Conservation (phyloP, 129 eudicot species). For the Centella asiatica region DNA sequence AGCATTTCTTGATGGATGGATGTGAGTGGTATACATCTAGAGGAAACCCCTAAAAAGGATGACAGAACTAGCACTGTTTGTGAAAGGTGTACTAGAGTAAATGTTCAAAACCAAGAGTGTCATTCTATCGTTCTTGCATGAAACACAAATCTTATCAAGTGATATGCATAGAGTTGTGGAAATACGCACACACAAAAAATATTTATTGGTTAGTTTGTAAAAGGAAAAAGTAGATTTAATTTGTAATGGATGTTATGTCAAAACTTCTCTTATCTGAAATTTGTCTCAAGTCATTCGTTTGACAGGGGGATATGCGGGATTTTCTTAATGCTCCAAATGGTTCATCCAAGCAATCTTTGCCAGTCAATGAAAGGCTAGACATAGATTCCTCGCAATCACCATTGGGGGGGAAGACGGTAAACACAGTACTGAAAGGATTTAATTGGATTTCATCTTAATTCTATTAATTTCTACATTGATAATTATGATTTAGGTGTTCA, state of each 20-base stretch:
- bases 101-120: too few relatives aligned
- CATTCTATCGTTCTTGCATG: background rate
- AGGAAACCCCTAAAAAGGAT: too few relatives aligned
- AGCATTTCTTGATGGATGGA: too few relatives aligned
- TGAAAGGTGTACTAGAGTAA: too few relatives aligned
- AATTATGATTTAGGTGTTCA: slow-evolving; percentile 11
- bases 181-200: too few relatives aligned
- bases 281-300: slow-evolving; percentile 9
- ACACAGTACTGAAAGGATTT: slow-evolving; percentile 1
- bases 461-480: background rate
- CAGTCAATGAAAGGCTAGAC: slow-evolving; percentile 43
- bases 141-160: background rate
- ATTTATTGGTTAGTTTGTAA: too few relatives aligned
- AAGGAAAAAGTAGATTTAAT: too few relatives aligned
- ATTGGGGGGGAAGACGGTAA: slow-evolving; percentile 97
- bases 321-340: slow-evolving; percentile 85
- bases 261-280: background rate
- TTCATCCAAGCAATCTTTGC: slow-evolving; percentile 55
- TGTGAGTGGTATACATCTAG: too few relatives aligned
- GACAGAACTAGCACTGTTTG: too few relatives aligned
- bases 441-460: background rate
- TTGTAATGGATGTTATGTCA: background rate
- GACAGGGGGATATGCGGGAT: slow-evolving; percentile 94
- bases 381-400: slow-evolving; percentile 75
- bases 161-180: too few relatives aligned